Percentiles rank a stretch among this genome's conserved stretches.
Conservation (phyloP, 2,329 filamentous ascomycete species). For the Chaetoscypha palmicola region DNA sequence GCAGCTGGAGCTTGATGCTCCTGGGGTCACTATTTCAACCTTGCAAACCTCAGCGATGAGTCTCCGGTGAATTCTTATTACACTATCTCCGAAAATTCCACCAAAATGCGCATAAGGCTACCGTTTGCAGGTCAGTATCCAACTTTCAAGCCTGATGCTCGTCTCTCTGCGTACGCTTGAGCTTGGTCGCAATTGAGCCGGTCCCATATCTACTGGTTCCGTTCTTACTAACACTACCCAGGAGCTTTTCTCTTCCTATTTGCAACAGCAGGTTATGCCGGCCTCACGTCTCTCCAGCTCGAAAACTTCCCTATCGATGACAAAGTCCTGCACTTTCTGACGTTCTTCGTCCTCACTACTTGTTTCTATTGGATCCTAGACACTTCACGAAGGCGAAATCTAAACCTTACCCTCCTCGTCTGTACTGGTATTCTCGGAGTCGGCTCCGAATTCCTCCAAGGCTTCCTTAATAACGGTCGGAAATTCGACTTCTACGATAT, state of each 20-base stretch:
- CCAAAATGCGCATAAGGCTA: slow-evolving; percentile 73
- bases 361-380: slow-evolving; percentile 97
- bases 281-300: slow-evolving; percentile 60
- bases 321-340: slow-evolving; percentile 79
- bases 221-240: slow-evolving; percentile 32
- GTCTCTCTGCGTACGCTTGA: too few relatives aligned
- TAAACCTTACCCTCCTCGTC: slow-evolving; percentile 75
- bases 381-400: slow-evolving; percentile 73
- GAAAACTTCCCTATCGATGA: slow-evolving; percentile 60
- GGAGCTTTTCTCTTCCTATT: slow-evolving; percentile 65
- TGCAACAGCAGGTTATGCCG: slow-evolving; percentile 69
- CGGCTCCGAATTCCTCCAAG: slow-evolving; percentile 71
- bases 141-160: too few relatives aligned
- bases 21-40: background rate
- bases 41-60: background rate
- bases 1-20: background rate
- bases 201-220: too few relatives aligned
- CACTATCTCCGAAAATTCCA: background rate
- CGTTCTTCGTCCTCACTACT: slow-evolving; percentile 83
- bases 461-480: slow-evolving; percentile 65
- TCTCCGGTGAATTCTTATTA: slow-evolving; percentile 1
- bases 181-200: too few relatives aligned
- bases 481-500: slow-evolving; percentile 76
- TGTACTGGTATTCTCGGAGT: slow-evolving; percentile 68
- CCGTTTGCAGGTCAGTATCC: slow-evolving; percentile 78